Base-by-base conservation (phyloP, 2,329 filamentous ascomycete species). In the Tolypocladium pustulatum region DNA sequence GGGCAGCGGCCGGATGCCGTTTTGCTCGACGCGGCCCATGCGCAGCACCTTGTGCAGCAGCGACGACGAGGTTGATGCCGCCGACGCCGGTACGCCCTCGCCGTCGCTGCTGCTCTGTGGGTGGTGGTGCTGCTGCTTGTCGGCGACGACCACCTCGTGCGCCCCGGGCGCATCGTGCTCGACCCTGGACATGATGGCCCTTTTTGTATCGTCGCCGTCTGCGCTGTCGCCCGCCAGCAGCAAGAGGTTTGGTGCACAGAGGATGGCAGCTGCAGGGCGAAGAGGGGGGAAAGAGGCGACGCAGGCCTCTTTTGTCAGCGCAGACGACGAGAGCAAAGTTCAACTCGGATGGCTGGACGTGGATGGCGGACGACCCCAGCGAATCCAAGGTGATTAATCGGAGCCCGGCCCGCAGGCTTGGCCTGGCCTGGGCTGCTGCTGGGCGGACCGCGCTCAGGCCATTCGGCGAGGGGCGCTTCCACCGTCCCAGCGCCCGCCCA, bases 1-100 rank as follows among this genome's bases (percentile, higher is more conserved):
- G 1, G 76, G 72, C 32, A 78, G 70, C 1, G 78, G 78, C 25
- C 74, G 69, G 41, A 77, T 75, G 52, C 76, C 76, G 59, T 72
- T 71, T 56, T 74, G 67, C 65, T 79, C 77, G 17, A 79, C 73
- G n/a, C 73, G 63, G 56, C 72, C 70, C 60, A 68, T 67, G 10
- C 71, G 68, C 55, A 75, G 62, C 20, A 73, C 64, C 58, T 69
- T 71, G 62, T 65, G 67, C 57, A 71, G 67, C 57, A 67, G 54
- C 15, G 67, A 65, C 55, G 66, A 34, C 22, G 55, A 8, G n/a
- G 43, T 9, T 32, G 56, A 52, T 25, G 27, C 41, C 20, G 7
- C 12, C 12, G 43, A 15, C 22, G 43, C 13, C 22, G 5, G 17
- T 17, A 3, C 9, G 46, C 17, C 30, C 15, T 32, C 46, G 27